phyloP scores from a whole-genome alignment of 1,139 yeast genomes.

The Pneumocystis oryctolagi region DNA sequence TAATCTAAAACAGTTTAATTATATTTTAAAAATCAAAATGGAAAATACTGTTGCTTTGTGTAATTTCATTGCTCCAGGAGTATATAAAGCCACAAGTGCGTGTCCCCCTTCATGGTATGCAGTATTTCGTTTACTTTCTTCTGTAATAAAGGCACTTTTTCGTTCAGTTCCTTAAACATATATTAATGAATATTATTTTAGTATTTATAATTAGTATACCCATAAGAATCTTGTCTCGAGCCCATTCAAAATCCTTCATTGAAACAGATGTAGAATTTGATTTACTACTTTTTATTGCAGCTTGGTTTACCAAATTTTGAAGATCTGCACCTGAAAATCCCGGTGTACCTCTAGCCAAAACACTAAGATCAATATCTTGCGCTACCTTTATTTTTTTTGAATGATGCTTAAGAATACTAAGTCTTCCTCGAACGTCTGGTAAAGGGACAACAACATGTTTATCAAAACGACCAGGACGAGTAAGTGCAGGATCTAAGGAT shows the following conservation, averaged over 20 bases:
- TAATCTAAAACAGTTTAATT: constrained; percentile 27
- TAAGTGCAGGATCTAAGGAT: constrained; percentile 85
- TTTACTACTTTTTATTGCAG: constrained; percentile 93
- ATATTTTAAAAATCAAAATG: not conserved
- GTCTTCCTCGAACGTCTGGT: constrained; percentile 95
- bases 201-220: constrained; percentile 29
- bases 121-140: constrained; percentile 81
- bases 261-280: constrained; percentile 79
- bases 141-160: constrained; percentile 92
- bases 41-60: constrained; percentile 62
- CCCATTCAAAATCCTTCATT: constrained; percentile 94
- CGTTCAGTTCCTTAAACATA: constrained; percentile 51
- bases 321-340: constrained; percentile 96
- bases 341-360: constrained; percentile 92
- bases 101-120: constrained; percentile 99
- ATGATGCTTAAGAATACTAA: constrained; percentile 82
- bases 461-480: constrained; percentile 97
- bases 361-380: constrained; percentile 68
- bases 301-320: constrained; percentile 90
- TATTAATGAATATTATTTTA: not conserved
- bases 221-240: constrained; percentile 90
- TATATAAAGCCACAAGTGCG: constrained; percentile 91
- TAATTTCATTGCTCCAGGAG: constrained; percentile 89
- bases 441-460: constrained; percentile 87
- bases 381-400: constrained; percentile 81